Evolutionary conservation across 768 basidiomycete genomes (phyloP), one percentile per base, ranked within the genome.

Genomic region (Heimioporus sp.): DNA sequence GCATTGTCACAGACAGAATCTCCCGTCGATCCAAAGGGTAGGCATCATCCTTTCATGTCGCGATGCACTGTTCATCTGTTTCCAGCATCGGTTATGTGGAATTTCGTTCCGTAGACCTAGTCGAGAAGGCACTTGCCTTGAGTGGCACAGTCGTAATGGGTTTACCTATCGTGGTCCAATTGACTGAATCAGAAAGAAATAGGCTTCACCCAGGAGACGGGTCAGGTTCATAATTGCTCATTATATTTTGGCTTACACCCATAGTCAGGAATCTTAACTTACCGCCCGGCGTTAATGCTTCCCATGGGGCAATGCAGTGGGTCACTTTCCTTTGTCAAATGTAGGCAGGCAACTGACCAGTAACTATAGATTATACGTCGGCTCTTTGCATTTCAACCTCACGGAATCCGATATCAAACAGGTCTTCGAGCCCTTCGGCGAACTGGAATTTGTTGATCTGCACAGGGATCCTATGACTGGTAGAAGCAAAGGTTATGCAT

Each of bases 391-490:
- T 72, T 97, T 96, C 78, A 95, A 93, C 71, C 86, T 99, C 54
- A 91, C 92, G 49, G 91, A 97, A 74, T 87, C 92, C 61, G 96
- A 99, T 76, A 89, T 99, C 75, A 91, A 88, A 73, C 94, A 98
- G 82, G 96, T 99, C 60, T 99, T 99, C 71, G 94, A 97, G 68
- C 94, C 96, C 10, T 99, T 98, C 70, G 97, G 97, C 63, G 91
- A 95, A 73, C 80, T 99, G 60, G 96, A 96, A 73, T 95, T 95
- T 75, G 94, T 99, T 68, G 96, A 99, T 79, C 81, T 98, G 65
- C 97, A 97, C 72, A 85, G 90, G 68, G 94, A 98, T 70, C 89
- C 92, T 4, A 85, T 84, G 81, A 94, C 94, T 46, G 94, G 94
- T 36, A 85, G 92, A 62, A 95, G 92, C 74, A 98, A 98, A 70